phyloP scores from a whole-genome alignment of 2,329 filamentous ascomycete species.

The Pezicula radicicola region DNA sequence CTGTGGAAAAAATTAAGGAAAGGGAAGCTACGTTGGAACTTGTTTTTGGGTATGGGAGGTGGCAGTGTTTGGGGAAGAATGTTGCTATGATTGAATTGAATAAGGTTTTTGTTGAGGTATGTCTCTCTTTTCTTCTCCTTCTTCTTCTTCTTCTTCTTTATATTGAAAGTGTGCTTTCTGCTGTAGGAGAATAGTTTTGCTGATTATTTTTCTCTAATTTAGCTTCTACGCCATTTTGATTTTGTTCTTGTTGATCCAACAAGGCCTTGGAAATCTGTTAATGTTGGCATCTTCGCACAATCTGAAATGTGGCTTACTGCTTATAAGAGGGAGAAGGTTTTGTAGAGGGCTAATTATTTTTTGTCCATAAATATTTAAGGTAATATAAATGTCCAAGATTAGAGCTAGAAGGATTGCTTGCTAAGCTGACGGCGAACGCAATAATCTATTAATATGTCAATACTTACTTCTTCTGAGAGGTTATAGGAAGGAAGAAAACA shows the following conservation, averaged over 20 bases:
- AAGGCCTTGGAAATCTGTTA: neutral
- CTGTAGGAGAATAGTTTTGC: no score
- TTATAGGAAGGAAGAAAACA: no score
- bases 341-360: no score
- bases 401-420: no score
- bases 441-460: no score
- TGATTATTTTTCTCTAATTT: no score
- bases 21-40: conserved; percentile 39
- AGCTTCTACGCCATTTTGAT: conserved; percentile 3
- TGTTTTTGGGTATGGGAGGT: conserved; percentile 42
- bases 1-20: conserved; percentile 11
- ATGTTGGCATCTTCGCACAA: conserved; percentile 3
- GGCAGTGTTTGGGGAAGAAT: conserved; percentile 42
- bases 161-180: no score
- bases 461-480: no score
- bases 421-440: no score
- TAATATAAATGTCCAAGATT: no score
- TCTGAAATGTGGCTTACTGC: conserved; percentile 5
- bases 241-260: conserved; percentile 4
- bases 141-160: no score
- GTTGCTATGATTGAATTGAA: conserved; percentile 47
- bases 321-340: neutral
- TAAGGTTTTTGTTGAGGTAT: conserved; percentile 46
- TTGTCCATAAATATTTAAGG: no score
- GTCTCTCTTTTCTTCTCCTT: conserved; percentile 2